Evolutionary conservation across 139 green algal species (phyloP).

Genomic region (Auxenochlorella protothecoides): DNA sequence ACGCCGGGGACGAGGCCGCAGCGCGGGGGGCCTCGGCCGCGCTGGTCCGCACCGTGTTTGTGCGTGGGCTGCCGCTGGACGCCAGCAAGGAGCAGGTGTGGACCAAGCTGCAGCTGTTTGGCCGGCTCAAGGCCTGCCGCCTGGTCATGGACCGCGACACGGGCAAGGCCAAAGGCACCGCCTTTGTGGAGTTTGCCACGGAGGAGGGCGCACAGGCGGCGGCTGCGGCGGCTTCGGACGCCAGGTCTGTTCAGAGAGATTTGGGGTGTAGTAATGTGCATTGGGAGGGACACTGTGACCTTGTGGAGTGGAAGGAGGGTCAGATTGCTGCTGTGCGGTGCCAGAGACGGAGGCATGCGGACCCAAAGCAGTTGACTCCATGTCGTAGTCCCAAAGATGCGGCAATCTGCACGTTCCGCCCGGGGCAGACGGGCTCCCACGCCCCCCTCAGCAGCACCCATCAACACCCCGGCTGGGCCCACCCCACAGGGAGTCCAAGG

Average conservation of each 20-base stretch:
- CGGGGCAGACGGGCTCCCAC: too few relatives aligned
- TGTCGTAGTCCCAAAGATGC: too few relatives aligned
- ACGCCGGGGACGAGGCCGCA: background rate
- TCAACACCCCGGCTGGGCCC: too few relatives aligned
- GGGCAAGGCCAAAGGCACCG: constrained; percentile 71
- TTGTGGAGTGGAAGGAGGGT: too few relatives aligned
- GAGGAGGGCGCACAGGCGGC: constrained; percentile 34
- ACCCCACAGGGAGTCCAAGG: constrained; percentile 27
- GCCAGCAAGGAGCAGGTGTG: constrained; percentile 36
- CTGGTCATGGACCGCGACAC: constrained; percentile 69
- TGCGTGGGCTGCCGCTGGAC: constrained; percentile 59
- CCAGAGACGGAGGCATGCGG: too few relatives aligned
- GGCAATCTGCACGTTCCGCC: too few relatives aligned
- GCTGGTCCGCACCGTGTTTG: constrained; percentile 57
- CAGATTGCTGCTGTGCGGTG: too few relatives aligned
- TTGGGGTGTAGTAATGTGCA: too few relatives aligned
- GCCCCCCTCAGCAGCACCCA: too few relatives aligned
- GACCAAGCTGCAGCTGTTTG: constrained; percentile 43
- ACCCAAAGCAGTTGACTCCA: too few relatives aligned
- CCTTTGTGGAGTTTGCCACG: constrained; percentile 75
- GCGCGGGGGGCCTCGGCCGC: too few relatives aligned
- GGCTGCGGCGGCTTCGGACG: constrained; percentile 43
- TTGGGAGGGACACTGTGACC: too few relatives aligned
- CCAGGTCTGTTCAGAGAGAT: constrained; percentile 22
- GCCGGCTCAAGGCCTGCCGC: constrained; percentile 47